Base-by-base conservation (phyloP, 495 filamentous ascomycete species). In the Tuber borchii region DNA sequence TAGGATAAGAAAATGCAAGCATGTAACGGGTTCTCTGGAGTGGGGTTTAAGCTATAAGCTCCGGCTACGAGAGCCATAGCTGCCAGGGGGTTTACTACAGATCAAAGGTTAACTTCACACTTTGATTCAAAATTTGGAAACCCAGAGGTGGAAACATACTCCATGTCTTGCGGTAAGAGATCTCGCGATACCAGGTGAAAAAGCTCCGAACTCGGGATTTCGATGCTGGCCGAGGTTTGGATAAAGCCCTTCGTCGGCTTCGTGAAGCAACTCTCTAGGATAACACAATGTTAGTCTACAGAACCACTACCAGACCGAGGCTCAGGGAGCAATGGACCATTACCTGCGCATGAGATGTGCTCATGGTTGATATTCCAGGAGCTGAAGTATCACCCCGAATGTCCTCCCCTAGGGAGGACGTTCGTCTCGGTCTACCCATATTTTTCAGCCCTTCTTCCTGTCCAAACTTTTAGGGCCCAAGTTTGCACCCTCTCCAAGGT, bases 1-100 rank as follows among this genome's bases (percentile, higher is more conserved):
- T 99, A 99, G 69, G 96, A 97, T 56, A 99, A 90, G 89, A 97
- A 97, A 83, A 99, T 90, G 80, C 93, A 95, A 84, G 86, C 87
- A 85, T 94, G 88, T 81, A 98, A 82, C 34, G 93, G 94, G 84
- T 98, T 99, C 72, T 90, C 88, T 61, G 90, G 85, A 75, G 87
- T 90, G 17, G 95, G 96, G 83, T 95, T 92, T 80, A 95, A 81
- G 74, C 89, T 89, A 83, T 93, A 97, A 71, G 90, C 85, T 43
- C 85, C 82, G 73, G 94, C 83, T 76, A 94, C 86, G 82, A 91
- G 82, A 71, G 86, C 42, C 76, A 94, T 83, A 46, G 96, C 85
- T 74, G 93, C 83, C 26, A 97, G 87, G 37, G 96, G 95, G 70
- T 91, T 88, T 73, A 94, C 87, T 83, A 31, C 26, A 19, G 19